Conservation (phyloP, 2,329 filamentous ascomycete species). For the Aspergillus viridinutans region DNA sequence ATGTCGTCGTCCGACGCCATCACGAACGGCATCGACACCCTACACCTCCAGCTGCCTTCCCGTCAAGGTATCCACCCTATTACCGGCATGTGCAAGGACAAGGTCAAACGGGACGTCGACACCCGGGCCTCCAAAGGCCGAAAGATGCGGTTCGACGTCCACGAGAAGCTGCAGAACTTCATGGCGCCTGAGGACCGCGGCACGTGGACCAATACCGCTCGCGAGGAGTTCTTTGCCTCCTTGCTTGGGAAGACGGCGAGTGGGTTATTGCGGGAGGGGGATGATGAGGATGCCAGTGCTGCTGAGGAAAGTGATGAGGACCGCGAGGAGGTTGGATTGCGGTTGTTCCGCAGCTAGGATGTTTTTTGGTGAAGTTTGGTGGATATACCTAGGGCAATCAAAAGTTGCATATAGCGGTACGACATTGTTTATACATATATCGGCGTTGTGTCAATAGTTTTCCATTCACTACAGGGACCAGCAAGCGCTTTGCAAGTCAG, state of each 20-base stretch:
- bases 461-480: not conserved
- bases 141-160: conserved; percentile 89
- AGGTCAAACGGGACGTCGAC: conserved; percentile 79
- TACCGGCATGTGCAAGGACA: conserved; percentile 49
- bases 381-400: not conserved
- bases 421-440: not conserved
- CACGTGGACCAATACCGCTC: conserved; percentile 73
- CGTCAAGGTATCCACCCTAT: conserved; percentile 36
- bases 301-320: conserved; percentile 27
- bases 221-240: conserved; percentile 71
- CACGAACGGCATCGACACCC: conserved; percentile 44
- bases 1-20: conserved; percentile 56
- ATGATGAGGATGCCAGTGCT: conserved; percentile 46
- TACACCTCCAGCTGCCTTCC: conserved; percentile 34
- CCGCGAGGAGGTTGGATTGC: conserved; percentile 30
- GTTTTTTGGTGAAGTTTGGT: not conserved
- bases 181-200: conserved; percentile 87
- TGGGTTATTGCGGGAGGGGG: conserved; percentile 59
- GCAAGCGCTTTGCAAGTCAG: not conserved
- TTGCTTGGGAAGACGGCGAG: conserved; percentile 63
- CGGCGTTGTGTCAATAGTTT: not conserved
- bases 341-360: conserved; percentile 27
- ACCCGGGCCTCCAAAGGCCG: conserved; percentile 92
- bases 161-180: conserved; percentile 97
- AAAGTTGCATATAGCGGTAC: not conserved